Base-by-base conservation (phyloP, 2,329 filamentous ascomycete species). In the Stachybotrys elegans region DNA sequence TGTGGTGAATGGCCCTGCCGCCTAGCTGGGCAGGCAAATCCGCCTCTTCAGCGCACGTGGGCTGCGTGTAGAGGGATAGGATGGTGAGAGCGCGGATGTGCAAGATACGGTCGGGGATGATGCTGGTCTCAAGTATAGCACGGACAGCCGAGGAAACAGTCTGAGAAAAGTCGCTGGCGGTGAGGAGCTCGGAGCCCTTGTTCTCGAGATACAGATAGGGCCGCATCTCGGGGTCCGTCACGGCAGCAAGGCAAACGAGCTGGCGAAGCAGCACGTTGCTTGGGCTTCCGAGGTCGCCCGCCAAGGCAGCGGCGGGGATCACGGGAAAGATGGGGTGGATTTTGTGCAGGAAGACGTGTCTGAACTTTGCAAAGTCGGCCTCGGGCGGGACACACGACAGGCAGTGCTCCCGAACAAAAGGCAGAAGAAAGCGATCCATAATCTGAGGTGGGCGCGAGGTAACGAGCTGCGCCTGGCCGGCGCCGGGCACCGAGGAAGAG, bases 11-110 rank as follows among this genome's bases (percentile, higher is more conserved):
- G 2, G 78, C 78, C 16, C 72, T 68, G 7, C 68, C 70, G 22
- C 72, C 74, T 3, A 81, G 58, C 22, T 78, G 70, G 2, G 77
- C 71, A 0, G 78, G 75, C 4, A 75, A 54, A 50, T 81, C 75
- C 11, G 74, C 70, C 49, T 81, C 77, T 25, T 76, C 72, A 2
- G 73, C 65, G 36, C 67, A 68, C 5, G 68, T 69, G 1, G 76
- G 75, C 46, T 83, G 78, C n/a, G 72, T 73, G 51, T 79, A 82
- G n/a, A 82, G 63, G 0, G 78, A 78, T 16, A 81, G 57, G 39
- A 81, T 68, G 21, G 71, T 67, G 6, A 79, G 64, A 13, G 75
- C 67, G 22, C 77, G 75, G 27, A 79, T 76, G 38, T 78, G 69
- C 22, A 78, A 63, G 6, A 81, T 66, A n/a, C 75, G 67, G 48